A percentile compares a stretch with the other conserved stretches of the same genome.
Evolutionary conservation across 1,284 basidiomycete species (phyloP).

Genomic region (Takashimella koratensis): DNA sequence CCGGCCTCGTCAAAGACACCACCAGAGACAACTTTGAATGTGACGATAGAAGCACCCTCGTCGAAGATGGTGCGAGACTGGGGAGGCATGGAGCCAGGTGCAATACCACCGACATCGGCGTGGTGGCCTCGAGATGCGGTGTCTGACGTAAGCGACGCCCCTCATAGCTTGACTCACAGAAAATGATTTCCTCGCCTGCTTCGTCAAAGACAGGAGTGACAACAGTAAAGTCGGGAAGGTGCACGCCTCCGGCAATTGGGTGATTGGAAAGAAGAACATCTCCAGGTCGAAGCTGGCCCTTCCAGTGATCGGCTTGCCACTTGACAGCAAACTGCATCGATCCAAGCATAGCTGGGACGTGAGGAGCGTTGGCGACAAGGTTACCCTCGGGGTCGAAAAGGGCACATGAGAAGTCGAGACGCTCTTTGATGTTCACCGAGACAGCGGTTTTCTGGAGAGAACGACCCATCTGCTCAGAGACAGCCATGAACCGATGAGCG

Average conservation of each 20-base stretch:
- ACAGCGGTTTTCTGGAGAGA: conserved; percentile 53
- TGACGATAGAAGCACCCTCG: conserved; percentile 68
- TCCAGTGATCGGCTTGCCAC: conserved; percentile 48
- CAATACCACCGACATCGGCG: conserved; percentile 43
- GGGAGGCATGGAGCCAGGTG: conserved; percentile 81
- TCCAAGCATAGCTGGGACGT: conserved; percentile 54
- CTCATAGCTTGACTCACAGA: conserved; percentile 3
- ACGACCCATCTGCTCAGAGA: conserved; percentile 54
- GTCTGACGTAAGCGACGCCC: conserved; percentile 43
- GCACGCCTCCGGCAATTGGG: conserved; percentile 37
- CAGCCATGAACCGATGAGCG: conserved; percentile 37
- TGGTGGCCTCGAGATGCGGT: conserved; percentile 35
- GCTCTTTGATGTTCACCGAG: conserved; percentile 43
- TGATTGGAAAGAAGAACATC: conserved; percentile 53
- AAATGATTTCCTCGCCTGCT: conserved; percentile 15
- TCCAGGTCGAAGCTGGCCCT: conserved; percentile 41
- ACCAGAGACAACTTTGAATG: conserved; percentile 87
- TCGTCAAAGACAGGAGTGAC: conserved; percentile 39
- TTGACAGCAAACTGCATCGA: conserved; percentile 41
- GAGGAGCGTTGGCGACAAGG: conserved; percentile 55
- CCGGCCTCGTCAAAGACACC: conserved; percentile 76
- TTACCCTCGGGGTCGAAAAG: conserved; percentile 51
- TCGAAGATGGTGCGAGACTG: conserved; percentile 85
- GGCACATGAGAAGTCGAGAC: conserved; percentile 52
- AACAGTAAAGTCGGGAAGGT: conserved; percentile 41